Evolutionary conservation across 805 yeast species (phyloP).

Genomic region (Candida piceae): DNA sequence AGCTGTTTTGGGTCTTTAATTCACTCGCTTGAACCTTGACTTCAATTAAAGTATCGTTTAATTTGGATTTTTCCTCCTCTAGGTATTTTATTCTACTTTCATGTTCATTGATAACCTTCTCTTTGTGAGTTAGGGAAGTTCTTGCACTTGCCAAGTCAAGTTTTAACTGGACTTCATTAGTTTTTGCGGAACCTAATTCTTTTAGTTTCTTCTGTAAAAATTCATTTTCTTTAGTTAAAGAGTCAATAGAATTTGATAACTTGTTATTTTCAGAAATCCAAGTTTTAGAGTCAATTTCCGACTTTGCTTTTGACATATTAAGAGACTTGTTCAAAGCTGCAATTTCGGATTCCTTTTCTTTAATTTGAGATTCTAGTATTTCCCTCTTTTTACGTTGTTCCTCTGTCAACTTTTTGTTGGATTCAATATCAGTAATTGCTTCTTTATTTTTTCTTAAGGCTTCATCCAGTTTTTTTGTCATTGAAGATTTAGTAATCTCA

Average conservation of each 20-base stretch:
- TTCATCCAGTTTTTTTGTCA: conserved; percentile 22
- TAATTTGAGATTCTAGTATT: conserved; percentile 14
- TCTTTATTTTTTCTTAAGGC: conserved; percentile 12
- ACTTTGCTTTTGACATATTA: conserved; percentile 12
- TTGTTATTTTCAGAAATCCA: conserved; percentile 26
- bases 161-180: conserved; percentile 41
- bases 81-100: conserved; percentile 33
- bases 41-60: conserved; percentile 35
- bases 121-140: conserved; percentile 41
- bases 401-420: conserved; percentile 3
- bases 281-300: conserved; percentile 21
- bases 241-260: conserved; percentile 25
- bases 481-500: conserved; percentile 24
- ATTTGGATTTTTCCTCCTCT: conserved; percentile 35
- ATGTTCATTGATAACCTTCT: conserved; percentile 34
- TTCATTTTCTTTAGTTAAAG: conserved; percentile 34
- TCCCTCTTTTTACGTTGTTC: conserved; percentile 5
- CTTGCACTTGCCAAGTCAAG: conserved; percentile 44
- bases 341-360: conserved; percentile 15
- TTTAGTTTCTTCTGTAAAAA: conserved; percentile 19
- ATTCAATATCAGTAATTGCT: conserved; percentile 5
- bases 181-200: conserved; percentile 36
- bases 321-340: conserved; percentile 14
- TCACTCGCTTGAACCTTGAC: conserved; percentile 39
- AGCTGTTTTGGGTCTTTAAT: conserved; percentile 31